Conservation (phyloP, 305 asterid species). For the Fraxinus latifolia region DNA sequence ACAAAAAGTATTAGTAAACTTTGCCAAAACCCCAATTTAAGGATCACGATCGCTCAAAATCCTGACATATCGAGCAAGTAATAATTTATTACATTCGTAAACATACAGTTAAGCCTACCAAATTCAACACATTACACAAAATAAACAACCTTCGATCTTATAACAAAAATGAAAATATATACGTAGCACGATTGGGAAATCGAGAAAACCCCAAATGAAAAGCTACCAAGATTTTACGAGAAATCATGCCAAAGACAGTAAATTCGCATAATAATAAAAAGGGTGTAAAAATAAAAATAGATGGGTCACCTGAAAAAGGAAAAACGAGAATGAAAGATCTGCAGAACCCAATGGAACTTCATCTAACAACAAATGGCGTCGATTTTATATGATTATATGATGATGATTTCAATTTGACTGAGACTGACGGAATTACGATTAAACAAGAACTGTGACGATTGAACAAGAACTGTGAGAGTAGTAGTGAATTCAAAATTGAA, state of each 20-base stretch:
- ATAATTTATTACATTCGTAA: background rate
- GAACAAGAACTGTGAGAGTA: background rate
- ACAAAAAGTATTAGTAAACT: slow-evolving; percentile 10
- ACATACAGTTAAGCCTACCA: slow-evolving; percentile 13
- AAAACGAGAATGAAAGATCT: slow-evolving; percentile 32
- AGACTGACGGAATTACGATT: background rate
- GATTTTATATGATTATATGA: background rate
- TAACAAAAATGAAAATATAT: slow-evolving; percentile 2
- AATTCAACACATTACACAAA: slow-evolving; percentile 17
- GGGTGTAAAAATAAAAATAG: slow-evolving; percentile 11
- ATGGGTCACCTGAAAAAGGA: slow-evolving; percentile 27
- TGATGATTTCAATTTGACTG: slow-evolving; percentile 2
- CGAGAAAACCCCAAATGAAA: slow-evolving; percentile 15
- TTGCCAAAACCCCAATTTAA: slow-evolving; percentile 34
- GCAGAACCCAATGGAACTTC: slow-evolving; percentile 24
- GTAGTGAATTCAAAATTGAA: slow-evolving; percentile 14
- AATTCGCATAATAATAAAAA: slow-evolving; percentile 18
- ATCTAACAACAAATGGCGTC: slow-evolving; percentile 14
- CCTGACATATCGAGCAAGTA: slow-evolving; percentile 22
- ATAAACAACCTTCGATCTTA: slow-evolving; percentile 11
- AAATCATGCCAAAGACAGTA: slow-evolving; percentile 10
- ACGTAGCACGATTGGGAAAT: slow-evolving; percentile 16
- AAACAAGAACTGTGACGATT: background rate
- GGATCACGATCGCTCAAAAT: slow-evolving; percentile 21
- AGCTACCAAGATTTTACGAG: slow-evolving; percentile 23